A percentile compares a stretch with the other conserved stretches of the same genome.
phyloP scores from a whole-genome alignment of 495 filamentous ascomycete genomes.

The Talaromyces liani region DNA sequence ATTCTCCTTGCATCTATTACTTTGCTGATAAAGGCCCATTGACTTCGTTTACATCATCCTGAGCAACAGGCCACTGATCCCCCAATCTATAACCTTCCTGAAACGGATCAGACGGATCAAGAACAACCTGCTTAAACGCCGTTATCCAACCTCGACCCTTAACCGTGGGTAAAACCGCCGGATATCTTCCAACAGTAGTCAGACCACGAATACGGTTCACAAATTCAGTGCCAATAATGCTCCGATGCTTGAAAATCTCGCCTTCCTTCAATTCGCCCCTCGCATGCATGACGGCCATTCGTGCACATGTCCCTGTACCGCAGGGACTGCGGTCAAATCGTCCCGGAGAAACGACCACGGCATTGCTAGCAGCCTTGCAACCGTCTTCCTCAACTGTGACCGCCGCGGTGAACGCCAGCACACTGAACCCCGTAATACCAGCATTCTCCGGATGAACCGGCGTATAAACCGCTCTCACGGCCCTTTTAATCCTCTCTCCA shows the following conservation, averaged over 20 bases:
- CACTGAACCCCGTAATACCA: slow-evolving; percentile 21
- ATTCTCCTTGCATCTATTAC: too few relatives aligned
- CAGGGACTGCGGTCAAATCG: slow-evolving; percentile 31
- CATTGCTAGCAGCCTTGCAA: slow-evolving; percentile 20
- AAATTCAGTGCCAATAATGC: slow-evolving; percentile 26
- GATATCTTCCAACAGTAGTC: slow-evolving; percentile 19
- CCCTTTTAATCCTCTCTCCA: slow-evolving; percentile 26
- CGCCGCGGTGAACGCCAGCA: slow-evolving; percentile 21
- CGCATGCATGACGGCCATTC: slow-evolving; percentile 27
- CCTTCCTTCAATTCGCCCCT: slow-evolving; percentile 18
- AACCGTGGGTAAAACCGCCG: slow-evolving; percentile 24
- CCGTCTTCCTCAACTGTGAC: slow-evolving; percentile 10
- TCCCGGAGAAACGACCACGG: slow-evolving; percentile 28
- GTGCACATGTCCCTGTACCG: slow-evolving; percentile 28
- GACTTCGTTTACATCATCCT: background rate
- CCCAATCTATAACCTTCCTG: slow-evolving; percentile 24
- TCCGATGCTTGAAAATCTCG: slow-evolving; percentile 23
- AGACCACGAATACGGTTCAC: slow-evolving; percentile 20
- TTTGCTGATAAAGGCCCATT: too few relatives aligned
- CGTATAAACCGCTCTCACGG: slow-evolving; percentile 15
- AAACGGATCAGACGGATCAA: slow-evolving; percentile 26
- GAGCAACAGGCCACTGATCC: slow-evolving; percentile 18
- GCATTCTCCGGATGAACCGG: slow-evolving; percentile 28
- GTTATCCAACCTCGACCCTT: slow-evolving; percentile 29
- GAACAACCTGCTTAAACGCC: slow-evolving; percentile 24